phyloP scores from a whole-genome alignment of 1,284 basidiomycete species.

The Pascua guehoae region DNA sequence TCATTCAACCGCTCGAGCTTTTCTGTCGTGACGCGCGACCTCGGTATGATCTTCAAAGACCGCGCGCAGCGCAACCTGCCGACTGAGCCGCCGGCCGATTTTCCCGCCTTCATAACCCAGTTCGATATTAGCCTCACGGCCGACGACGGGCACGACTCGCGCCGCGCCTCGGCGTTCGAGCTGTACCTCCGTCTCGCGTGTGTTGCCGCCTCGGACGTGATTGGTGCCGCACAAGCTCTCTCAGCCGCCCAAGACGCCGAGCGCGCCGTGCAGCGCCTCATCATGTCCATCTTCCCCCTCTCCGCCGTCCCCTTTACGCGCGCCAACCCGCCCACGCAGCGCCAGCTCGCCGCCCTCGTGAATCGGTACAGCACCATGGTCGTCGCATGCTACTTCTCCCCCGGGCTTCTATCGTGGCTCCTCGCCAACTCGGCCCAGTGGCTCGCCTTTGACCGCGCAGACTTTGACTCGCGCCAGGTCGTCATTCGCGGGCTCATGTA shows the following conservation, averaged over 20 bases:
- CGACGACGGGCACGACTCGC: slow-evolving; percentile 48
- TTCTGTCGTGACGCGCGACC: slow-evolving; percentile 61
- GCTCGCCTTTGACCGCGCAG: slow-evolving; percentile 60
- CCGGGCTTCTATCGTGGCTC: slow-evolving; percentile 55
- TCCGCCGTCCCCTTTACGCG: slow-evolving; percentile 60
- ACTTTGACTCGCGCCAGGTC: slow-evolving; percentile 65
- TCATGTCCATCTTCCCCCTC: slow-evolving; percentile 75
- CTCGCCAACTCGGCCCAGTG: slow-evolving; percentile 53
- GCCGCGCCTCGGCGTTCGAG: slow-evolving; percentile 68
- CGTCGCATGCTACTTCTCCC: slow-evolving; percentile 70
- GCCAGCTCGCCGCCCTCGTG: slow-evolving; percentile 73
- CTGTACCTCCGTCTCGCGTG: slow-evolving; percentile 63
- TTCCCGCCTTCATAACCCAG: slow-evolving; percentile 69
- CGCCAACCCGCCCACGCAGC: slow-evolving; percentile 54
- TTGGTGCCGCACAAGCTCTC: slow-evolving; percentile 33
- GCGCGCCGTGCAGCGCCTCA: slow-evolving; percentile 64
- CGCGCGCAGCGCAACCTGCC: slow-evolving; percentile 75
- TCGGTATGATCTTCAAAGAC: slow-evolving; percentile 73
- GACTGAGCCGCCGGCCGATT: slow-evolving; percentile 65
- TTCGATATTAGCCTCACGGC: slow-evolving; percentile 60
- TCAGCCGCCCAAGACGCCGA: slow-evolving; percentile 48
- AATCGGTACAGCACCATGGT: slow-evolving; percentile 80
- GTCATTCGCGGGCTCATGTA: slow-evolving; percentile 76
- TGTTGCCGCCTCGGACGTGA: slow-evolving; percentile 47
- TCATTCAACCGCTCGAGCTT: slow-evolving; percentile 59